phyloP scores from a whole-genome alignment of 2,329 filamentous ascomycete genomes.

The Pseudogymnoascus sp. region DNA sequence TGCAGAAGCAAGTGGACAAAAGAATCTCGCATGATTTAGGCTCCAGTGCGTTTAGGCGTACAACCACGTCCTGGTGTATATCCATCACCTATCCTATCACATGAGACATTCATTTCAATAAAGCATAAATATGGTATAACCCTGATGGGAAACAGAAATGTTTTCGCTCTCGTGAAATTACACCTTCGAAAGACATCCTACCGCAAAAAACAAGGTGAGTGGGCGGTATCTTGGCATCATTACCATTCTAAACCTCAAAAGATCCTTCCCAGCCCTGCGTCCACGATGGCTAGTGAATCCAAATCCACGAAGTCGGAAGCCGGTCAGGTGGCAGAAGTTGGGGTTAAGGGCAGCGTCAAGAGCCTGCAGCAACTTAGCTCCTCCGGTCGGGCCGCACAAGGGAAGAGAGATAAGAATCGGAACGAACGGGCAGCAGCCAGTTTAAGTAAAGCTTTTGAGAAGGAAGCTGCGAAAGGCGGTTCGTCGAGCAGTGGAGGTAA shows the following conservation, averaged over 20 bases:
- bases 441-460: background rate
- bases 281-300: background rate
- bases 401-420: background rate
- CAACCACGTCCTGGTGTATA: background rate
- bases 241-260: background rate
- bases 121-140: background rate
- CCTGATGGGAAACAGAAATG: background rate
- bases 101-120: background rate
- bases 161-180: background rate
- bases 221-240: background rate
- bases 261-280: background rate
- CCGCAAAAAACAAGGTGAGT: background rate
- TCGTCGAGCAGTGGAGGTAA: background rate
- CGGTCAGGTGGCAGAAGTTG: background rate
- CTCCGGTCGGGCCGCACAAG: background rate
- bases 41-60: background rate
- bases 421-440: background rate
- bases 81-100: background rate
- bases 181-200: background rate
- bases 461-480: background rate
- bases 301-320: background rate
- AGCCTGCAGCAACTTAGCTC: background rate
- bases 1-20: too few species aligned
- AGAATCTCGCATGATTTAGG: background rate
- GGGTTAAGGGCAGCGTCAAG: background rate